A percentile compares a stretch with the other conserved stretches of the same genome.
Evolutionary conservation across 2,329 filamentous ascomycete species (phyloP).

Genomic region (Calonectria hongkongensis): DNA sequence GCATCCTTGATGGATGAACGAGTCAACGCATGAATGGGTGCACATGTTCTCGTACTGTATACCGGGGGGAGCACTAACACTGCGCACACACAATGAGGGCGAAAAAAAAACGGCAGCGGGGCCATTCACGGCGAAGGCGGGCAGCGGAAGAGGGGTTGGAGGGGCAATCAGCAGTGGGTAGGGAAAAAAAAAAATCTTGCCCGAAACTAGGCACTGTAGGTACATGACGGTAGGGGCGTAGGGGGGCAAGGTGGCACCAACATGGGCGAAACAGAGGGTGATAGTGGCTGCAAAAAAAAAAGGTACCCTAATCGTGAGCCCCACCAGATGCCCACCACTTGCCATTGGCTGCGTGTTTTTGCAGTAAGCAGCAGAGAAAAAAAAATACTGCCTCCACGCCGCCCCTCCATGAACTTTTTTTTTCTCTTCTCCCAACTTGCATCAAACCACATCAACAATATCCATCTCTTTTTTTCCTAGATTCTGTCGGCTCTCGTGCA

Average conservation of each 20-base stretch:
- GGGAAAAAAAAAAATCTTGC: constrained; percentile 24
- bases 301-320: constrained; percentile 55
- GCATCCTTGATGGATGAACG: constrained; percentile 2
- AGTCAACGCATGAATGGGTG: constrained; percentile 21
- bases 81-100: constrained; percentile 16
- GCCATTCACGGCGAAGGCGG: constrained; percentile 31
- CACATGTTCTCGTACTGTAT: constrained; percentile 21
- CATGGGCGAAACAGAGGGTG: constrained; percentile 17
- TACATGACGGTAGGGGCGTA: constrained; percentile 21
- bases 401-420: constrained; percentile 64
- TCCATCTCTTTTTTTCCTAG: constrained; percentile 62
- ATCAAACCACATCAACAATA: constrained; percentile 58
- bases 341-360: constrained; percentile 52
- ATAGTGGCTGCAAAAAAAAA: constrained; percentile 29
- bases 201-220: constrained; percentile 26
- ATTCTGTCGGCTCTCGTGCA: constrained; percentile 64
- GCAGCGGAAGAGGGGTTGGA: constrained; percentile 32
- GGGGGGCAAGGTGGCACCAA: constrained; percentile 20
- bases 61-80: constrained; percentile 16
- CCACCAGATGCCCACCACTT: constrained; percentile 43
- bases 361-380: constrained; percentile 59
- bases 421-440: constrained; percentile 60
- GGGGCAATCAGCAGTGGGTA: constrained; percentile 32
- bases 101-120: constrained; percentile 38
- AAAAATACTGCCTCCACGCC: constrained; percentile 58